A percentile compares a stretch with the other conserved stretches of the same genome.
phyloP scores from a whole-genome alignment of 2,329 filamentous ascomycete species.

The Clonostachys rosea region DNA sequence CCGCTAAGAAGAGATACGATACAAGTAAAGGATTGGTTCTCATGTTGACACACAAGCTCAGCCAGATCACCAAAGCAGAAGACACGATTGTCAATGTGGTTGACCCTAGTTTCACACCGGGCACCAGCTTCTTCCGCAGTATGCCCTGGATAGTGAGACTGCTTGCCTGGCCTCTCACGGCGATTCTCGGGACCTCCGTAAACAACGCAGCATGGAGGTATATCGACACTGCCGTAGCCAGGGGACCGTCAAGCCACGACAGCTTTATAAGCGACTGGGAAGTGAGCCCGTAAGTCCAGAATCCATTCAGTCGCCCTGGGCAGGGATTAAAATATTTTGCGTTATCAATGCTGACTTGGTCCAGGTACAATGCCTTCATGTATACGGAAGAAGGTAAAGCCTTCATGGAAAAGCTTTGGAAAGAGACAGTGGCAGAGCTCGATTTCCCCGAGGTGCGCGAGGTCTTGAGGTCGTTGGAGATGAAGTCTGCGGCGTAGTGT shows the following conservation, averaged over 20 bases:
- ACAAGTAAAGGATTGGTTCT: slow-evolving; percentile 22
- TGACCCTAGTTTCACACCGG: slow-evolving; percentile 36
- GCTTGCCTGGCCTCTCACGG: not conserved
- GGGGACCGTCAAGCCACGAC: slow-evolving; percentile 45
- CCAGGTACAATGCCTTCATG: not conserved
- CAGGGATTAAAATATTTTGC: not conserved
- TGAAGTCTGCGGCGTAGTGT: too few relatives aligned
- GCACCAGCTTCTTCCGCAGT: slow-evolving; percentile 33
- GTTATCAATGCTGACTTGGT: not conserved
- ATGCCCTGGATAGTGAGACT: slow-evolving; percentile 5
- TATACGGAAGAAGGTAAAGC: not conserved
- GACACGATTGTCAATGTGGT: slow-evolving; percentile 40
- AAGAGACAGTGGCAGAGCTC: not conserved
- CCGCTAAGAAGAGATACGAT: slow-evolving; percentile 10
- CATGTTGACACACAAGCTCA: slow-evolving; percentile 27
- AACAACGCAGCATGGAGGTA: slow-evolving; percentile 15
- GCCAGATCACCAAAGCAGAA: slow-evolving; percentile 26
- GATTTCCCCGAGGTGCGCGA: not conserved
- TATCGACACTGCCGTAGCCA: slow-evolving; percentile 35
- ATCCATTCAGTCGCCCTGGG: not conserved
- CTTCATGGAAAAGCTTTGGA: not conserved
- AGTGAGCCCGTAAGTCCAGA: slow-evolving; percentile 32
- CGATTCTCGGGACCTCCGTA: slow-evolving; percentile 29
- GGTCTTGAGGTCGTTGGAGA: too few relatives aligned
- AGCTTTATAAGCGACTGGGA: slow-evolving; percentile 44